Evolutionary conservation across 1,284 basidiomycete genomes (phyloP).

Genomic region (Trametes polyzona): DNA sequence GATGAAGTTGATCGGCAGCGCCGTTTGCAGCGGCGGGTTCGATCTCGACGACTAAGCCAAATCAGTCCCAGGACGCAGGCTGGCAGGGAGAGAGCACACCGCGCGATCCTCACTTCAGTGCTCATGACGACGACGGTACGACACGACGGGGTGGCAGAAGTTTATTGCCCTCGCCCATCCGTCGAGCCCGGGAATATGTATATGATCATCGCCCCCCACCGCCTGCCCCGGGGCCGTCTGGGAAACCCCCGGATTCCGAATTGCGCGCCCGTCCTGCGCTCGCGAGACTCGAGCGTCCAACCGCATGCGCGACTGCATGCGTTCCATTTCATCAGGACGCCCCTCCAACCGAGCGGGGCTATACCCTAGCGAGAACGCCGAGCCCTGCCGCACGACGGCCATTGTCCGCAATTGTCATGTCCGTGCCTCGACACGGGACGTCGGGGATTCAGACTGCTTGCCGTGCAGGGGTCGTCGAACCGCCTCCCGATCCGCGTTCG

Average conservation of each 20-base stretch:
- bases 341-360: constrained; percentile 5
- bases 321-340: constrained; percentile 1
- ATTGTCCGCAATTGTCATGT: not conserved
- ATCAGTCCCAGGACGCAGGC: not conserved
- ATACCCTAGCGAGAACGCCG: constrained; percentile 1
- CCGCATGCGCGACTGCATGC: not conserved
- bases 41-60: constrained; percentile 12
- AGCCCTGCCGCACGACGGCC: not conserved
- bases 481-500: too few species aligned
- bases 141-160: not conserved
- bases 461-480: too few species aligned
- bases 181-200: not conserved
- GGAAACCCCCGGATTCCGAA: not conserved
- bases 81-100: not conserved
- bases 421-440: not conserved
- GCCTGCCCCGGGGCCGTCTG: not conserved
- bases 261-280: not conserved
- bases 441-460: not conserved
- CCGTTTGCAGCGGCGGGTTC: constrained; percentile 28
- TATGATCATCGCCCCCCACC: constrained; percentile 4
- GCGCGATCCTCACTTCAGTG: not conserved
- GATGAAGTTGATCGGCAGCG: constrained; percentile 48
- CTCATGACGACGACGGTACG: not conserved
- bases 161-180: not conserved
- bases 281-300: not conserved